phyloP scores from a whole-genome alignment of 2,329 filamentous ascomycete species.

The Cryphonectria carpinicola region DNA sequence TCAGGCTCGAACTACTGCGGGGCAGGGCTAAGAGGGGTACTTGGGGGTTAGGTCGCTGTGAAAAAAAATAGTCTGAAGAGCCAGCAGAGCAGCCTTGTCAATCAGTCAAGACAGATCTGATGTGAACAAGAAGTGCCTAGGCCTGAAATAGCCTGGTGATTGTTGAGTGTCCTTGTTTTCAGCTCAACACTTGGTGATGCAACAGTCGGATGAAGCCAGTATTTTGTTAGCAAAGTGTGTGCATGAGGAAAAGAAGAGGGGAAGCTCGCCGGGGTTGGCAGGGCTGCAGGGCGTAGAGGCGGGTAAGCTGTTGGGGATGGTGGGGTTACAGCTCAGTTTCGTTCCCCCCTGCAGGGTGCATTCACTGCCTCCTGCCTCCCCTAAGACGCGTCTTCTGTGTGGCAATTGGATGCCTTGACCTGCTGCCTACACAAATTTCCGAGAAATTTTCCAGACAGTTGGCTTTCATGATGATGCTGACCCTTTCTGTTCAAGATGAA shows the following conservation, averaged over 20 bases:
- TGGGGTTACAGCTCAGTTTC: conserved; percentile 16
- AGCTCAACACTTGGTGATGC: conserved; percentile 15
- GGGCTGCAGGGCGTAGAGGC: not conserved
- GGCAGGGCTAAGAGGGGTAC: conserved; percentile 5
- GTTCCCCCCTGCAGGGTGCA: not conserved
- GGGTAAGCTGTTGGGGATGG: conserved; percentile 22
- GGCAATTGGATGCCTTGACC: not conserved
- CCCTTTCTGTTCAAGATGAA: not conserved
- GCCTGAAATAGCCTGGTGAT: conserved; percentile 12
- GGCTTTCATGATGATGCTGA: not conserved
- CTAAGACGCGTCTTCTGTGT: not conserved
- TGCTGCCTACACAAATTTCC: not conserved
- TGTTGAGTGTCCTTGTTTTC: conserved; percentile 2
- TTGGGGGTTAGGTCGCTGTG: not conserved
- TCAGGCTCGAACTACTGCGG: conserved; percentile 3
- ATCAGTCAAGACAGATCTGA: conserved; percentile 8
- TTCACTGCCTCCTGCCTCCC: not conserved
- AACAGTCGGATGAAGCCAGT: conserved; percentile 6
- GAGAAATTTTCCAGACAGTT: not conserved
- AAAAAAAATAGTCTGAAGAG: not conserved
- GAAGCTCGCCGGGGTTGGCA: conserved; percentile 10
- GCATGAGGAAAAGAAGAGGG: conserved; percentile 13
- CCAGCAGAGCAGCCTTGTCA: not conserved
- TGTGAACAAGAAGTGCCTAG: not conserved
- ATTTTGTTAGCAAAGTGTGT: conserved; percentile 16